Evolutionary conservation across 148 eudicot species (phyloP), one percentile per base, ranked within the genome.

Genomic region (Rhododendron kiyosumense): DNA sequence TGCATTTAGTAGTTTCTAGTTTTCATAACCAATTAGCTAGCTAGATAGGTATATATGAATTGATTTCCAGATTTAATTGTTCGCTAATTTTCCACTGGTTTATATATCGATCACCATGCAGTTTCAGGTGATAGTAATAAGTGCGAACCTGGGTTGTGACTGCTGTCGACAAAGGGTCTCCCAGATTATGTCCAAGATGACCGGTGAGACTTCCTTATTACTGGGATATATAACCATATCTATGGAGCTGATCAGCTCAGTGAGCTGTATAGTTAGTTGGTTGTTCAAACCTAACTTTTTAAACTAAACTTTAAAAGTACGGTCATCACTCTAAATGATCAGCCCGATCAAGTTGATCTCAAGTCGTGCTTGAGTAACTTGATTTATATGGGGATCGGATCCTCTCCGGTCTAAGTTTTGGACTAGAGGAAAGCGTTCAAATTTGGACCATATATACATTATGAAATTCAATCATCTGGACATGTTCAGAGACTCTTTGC

Each of bases 61-160:
- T 43, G 3, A 43, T 18, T 78, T 43, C 20, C 43, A 17, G 8
- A 41, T 54, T 54, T n/a, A n/a, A n/a, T n/a, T 32, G 10, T 15
- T 46, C 7, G 1, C n/a, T 78, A 36, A 45, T 41, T 65, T 26
- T 30, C 24, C 3, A 36, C 15, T 71, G 46, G 13, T 9, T 73
- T 41, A 41, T 41, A 41, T 36, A 36, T 36, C 1, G 4, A 48
- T 76, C 17, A 54, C 74, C 88, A 41, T 48, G 51, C 57, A 93
- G 95, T 89, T 90, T 87, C 95, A 93, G 88, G 93, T 93, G 59
- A 74, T 93, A 32, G 93, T 93, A 49, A 81, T 93, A 89, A 89
- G 74, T 78, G 93, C 90, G 83, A 89, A 88, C 78, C 84, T 90
- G 89, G 83, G 93, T 81, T 92, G 95, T 17, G 59, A 81, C 75